Evolutionary conservation across 1,284 basidiomycete genomes (phyloP).

Genomic region (Ustilago trichophora): DNA sequence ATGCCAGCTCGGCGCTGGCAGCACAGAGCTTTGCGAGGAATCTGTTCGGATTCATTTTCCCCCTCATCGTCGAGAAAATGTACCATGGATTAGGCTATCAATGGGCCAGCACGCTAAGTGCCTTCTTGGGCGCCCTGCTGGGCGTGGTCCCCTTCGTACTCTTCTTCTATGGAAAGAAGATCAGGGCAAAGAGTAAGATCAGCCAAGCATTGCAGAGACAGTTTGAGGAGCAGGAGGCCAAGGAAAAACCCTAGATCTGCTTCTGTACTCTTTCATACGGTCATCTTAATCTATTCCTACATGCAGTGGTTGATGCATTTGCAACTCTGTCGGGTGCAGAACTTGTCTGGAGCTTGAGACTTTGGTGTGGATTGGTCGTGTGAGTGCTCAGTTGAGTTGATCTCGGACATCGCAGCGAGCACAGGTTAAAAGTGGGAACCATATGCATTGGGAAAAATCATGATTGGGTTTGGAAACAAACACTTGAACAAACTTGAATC

Average conservation of each 20-base stretch:
- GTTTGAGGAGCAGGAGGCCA: constrained; percentile 9
- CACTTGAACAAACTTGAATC: background rate
- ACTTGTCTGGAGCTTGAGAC: too few relatives aligned
- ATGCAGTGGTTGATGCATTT: too few relatives aligned
- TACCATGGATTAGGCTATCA: constrained; percentile 73
- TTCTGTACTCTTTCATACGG: background rate
- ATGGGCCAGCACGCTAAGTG: constrained; percentile 79
- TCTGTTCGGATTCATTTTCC: constrained; percentile 61
- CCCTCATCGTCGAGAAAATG: constrained; percentile 68
- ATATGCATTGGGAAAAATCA: too few relatives aligned
- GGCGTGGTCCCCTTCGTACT: constrained; percentile 74
- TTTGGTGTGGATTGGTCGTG: too few relatives aligned
- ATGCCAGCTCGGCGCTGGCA: constrained; percentile 79
- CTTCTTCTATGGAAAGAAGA: constrained; percentile 74
- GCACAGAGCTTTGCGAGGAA: constrained; percentile 78
- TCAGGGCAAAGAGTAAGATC: constrained; percentile 74
- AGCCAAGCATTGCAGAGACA: constrained; percentile 35
- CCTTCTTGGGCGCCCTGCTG: constrained; percentile 72
- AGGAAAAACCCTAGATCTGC: constrained; percentile 4
- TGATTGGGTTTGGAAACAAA: too few relatives aligned
- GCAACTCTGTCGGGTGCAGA: too few relatives aligned
- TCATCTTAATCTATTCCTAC: too few relatives aligned
- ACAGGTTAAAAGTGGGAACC: too few relatives aligned
- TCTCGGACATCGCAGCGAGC: too few relatives aligned
- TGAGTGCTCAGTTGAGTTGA: too few relatives aligned